Conservation (phyloP, 805 yeast species). For the Ascoidea tarda region DNA sequence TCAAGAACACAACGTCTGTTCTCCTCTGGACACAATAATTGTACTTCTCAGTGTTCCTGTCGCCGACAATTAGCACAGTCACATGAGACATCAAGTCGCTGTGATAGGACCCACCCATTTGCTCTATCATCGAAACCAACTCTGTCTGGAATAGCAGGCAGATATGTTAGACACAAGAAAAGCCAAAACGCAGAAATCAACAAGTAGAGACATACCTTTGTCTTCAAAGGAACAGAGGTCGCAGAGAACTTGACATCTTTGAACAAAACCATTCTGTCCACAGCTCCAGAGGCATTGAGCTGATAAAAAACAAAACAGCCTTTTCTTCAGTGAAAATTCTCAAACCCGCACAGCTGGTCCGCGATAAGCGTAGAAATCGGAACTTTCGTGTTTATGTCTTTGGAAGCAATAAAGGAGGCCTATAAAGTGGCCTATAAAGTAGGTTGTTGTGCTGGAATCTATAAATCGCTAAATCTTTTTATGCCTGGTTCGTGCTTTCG, state of each 20-base stretch:
- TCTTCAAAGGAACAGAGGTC: slow-evolving; percentile 8
- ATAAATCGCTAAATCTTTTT: no score
- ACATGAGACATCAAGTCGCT: slow-evolving; percentile 37
- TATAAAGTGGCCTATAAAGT: no score
- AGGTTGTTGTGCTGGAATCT: no score
- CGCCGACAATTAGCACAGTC: slow-evolving; percentile 37
- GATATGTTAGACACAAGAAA: not conserved
- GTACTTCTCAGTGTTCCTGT: slow-evolving; percentile 37
- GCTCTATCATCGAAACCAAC: slow-evolving; percentile 21
- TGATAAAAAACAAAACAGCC: no score
- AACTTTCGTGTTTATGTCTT: no score
- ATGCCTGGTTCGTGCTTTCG: not conserved
- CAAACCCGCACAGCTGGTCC: not conserved
- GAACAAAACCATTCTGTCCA: not conserved
- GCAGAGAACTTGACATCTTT: slow-evolving; percentile 9
- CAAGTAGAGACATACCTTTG: slow-evolving; percentile 1
- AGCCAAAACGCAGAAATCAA: not conserved
- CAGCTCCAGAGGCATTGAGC: no score
- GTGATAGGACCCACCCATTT: slow-evolving; percentile 33
- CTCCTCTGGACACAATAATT: slow-evolving; percentile 26
- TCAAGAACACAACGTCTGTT: slow-evolving; percentile 42
- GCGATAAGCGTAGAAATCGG: not conserved
- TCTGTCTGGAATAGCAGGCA: slow-evolving; percentile 5
- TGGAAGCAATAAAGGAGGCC: no score
- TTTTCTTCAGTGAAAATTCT: not conserved